These are phyloP conservation scores for Gryganskiella cystojenkinii DNA, from an alignment of 192 early-diverging fungal genomes.

Conservation along the genomic window DNA sequence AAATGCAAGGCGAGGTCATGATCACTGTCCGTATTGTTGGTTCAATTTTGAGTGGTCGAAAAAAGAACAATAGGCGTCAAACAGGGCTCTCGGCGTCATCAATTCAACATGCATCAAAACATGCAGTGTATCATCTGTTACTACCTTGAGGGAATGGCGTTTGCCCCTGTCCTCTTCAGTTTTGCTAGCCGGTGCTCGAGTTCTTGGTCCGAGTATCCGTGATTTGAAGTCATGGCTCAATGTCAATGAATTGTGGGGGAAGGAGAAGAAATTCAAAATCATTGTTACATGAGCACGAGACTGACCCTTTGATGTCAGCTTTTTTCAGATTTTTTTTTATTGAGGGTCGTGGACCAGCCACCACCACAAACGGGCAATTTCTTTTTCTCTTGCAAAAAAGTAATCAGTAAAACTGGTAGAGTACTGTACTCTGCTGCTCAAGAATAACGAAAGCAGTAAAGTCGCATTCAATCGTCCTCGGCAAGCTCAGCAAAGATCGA, in stretches of 20 bases:
- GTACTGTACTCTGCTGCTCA: no score
- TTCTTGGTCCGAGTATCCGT: slow-evolving; percentile 19
- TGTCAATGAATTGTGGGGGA: neutral
- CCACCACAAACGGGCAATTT: no score
- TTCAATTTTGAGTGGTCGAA: neutral
- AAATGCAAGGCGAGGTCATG: slow-evolving; percentile 41
- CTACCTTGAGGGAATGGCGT: slow-evolving; percentile 19
- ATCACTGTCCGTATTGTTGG: slow-evolving; percentile 15
- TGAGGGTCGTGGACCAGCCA: no score
- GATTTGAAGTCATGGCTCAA: neutral
- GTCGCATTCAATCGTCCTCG: slow-evolving; percentile 6
- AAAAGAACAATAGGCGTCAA: neutral
- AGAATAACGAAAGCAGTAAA: no score
- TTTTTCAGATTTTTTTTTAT: no score
- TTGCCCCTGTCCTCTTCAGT: slow-evolving; percentile 22
- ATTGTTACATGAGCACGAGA: no score
- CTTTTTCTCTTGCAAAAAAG: no score
- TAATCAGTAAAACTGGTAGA: no score
- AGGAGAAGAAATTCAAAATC: no score
- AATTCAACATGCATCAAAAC: no score
- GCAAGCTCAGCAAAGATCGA: slow-evolving; percentile 17
- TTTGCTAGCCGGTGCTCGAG: slow-evolving; percentile 33
- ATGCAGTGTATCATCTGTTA: no score
- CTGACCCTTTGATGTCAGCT: no score
- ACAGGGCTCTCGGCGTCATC: neutral